Evolutionary conservation across 2,329 filamentous ascomycete genomes (phyloP).

Genomic region (Aspergillus costaricaensis): DNA sequence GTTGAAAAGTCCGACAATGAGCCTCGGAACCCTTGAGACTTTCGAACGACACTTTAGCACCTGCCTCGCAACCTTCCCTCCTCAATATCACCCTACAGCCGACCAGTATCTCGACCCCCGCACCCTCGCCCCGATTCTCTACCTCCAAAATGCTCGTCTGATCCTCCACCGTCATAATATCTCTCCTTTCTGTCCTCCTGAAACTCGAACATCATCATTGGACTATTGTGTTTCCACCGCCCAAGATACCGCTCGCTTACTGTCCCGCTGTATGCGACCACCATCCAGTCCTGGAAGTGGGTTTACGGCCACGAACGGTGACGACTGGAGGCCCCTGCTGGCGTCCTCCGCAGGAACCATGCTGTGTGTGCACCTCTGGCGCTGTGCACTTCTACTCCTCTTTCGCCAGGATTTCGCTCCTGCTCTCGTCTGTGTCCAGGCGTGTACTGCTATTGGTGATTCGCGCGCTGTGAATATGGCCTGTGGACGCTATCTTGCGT

Average conservation of each 20-base stretch:
- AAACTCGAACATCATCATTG: slow-evolving; percentile 70
- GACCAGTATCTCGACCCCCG: slow-evolving; percentile 70
- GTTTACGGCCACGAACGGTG: slow-evolving; percentile 27
- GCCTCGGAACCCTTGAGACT: slow-evolving; percentile 66
- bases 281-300: slow-evolving; percentile 18
- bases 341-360: slow-evolving; percentile 71
- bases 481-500: slow-evolving; percentile 78
- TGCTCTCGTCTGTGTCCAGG: slow-evolving; percentile 72
- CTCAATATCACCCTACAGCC: slow-evolving; percentile 69
- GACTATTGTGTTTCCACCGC: slow-evolving; percentile 74
- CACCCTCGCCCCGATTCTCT: slow-evolving; percentile 72
- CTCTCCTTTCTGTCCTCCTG: slow-evolving; percentile 66
- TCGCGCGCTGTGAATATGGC: slow-evolving; percentile 70
- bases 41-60: slow-evolving; percentile 80
- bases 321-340: slow-evolving; percentile 58
- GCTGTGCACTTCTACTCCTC: slow-evolving; percentile 77
- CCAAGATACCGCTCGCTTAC: slow-evolving; percentile 74
- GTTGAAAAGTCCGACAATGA: slow-evolving; percentile 67
- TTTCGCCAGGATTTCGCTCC: slow-evolving; percentile 72
- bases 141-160: slow-evolving; percentile 80
- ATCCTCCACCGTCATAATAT: slow-evolving; percentile 88
- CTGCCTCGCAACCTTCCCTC: slow-evolving; percentile 74
- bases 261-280: slow-evolving; percentile 64
- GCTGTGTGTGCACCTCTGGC: slow-evolving; percentile 82
- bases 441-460: slow-evolving; percentile 70